Conservation (phyloP, 2,329 filamentous ascomycete genomes). For the Apiospora saccharicola region DNA sequence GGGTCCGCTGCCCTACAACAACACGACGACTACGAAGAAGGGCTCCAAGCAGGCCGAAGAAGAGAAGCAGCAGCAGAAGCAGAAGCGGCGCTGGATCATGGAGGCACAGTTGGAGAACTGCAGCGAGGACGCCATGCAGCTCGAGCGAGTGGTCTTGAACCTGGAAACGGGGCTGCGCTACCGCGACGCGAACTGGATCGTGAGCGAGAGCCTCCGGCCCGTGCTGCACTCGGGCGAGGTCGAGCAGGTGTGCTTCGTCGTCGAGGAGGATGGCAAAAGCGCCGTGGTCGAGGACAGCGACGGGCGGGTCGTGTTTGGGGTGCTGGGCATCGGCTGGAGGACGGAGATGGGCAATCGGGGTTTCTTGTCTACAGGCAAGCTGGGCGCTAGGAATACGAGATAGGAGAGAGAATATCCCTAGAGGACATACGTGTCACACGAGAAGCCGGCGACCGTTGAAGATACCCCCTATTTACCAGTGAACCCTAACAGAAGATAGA, state of each 20-base stretch:
- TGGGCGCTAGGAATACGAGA: constrained; percentile 60
- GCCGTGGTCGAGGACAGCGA: constrained; percentile 60
- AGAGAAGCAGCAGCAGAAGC: constrained; percentile 33
- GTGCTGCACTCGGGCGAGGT: constrained; percentile 69
- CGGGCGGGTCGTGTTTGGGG: constrained; percentile 74
- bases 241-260: constrained; percentile 71
- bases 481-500: background rate
- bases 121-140: constrained; percentile 80
- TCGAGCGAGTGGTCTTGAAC: constrained; percentile 71
- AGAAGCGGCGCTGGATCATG: constrained; percentile 46
- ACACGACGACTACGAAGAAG: constrained; percentile 35
- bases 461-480: constrained; percentile 12
- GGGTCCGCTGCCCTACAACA: constrained; percentile 61
- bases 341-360: constrained; percentile 90
- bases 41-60: background rate
- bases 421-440: background rate
- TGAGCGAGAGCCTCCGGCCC: constrained; percentile 53
- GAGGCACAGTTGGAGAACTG: constrained; percentile 97
- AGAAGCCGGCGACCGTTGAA: background rate
- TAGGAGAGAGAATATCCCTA: constrained; percentile 31
- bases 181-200: constrained; percentile 65
- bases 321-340: constrained; percentile 87
- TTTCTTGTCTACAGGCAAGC: constrained; percentile 84
- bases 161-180: constrained; percentile 59
- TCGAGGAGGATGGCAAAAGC: constrained; percentile 53